Evolutionary conservation across 805 yeast genomes (phyloP), one percentile per base, ranked within the genome.

Genomic region (Blastobotrys muscicola): DNA sequence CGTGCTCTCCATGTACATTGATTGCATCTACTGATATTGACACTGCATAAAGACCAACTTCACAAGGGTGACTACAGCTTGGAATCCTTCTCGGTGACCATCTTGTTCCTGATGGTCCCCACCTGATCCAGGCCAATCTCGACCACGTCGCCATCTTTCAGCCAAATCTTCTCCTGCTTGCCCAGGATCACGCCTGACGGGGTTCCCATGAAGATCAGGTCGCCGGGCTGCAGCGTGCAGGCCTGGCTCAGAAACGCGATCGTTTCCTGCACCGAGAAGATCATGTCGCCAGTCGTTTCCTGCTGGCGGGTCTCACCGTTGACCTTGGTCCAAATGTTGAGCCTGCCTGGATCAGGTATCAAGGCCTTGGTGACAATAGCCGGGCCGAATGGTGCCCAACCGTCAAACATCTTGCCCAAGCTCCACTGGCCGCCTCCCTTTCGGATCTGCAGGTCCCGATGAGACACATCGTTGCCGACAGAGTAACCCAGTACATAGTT

Each of bases 371-470:
- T 44, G 3, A 72, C 75, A 38, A 75, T 62, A 6, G 70, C 72
- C 4, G 80, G 80, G 2, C 80, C 80, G 42, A 75, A 54, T 15
- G 80, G 80, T 1, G 78, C 76, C 70, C 71, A 75, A 3, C 70
- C 69, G 45, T 75, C 80, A 50, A 70, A 74, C 69, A 69, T 68
- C 58, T 75, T 75, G 8, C 76, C 75, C 8, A 68, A 57, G 33
- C 67, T 59, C 67, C 74, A 75, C 50, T 75, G 80, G 13, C 75
- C 65, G 2, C 78, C 76, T 30, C 77, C 76, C 32, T 70, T 61
- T 40, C 68, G 64, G 39, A 66, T 61, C 53, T 76, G 80, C 80
- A 79, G 74, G n/a, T 67, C 68, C 44, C 80, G 62, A 50, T 73
- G 76, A 9, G 77, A 71, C 8, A 75, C 72, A 53, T 75, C 81